Percentiles rank a stretch among this genome's conserved stretches.
These are phyloP conservation scores for Dendrothele bispora DNA, from an alignment of 768 basidiomycete genomes.

Conservation along the genomic window DNA sequence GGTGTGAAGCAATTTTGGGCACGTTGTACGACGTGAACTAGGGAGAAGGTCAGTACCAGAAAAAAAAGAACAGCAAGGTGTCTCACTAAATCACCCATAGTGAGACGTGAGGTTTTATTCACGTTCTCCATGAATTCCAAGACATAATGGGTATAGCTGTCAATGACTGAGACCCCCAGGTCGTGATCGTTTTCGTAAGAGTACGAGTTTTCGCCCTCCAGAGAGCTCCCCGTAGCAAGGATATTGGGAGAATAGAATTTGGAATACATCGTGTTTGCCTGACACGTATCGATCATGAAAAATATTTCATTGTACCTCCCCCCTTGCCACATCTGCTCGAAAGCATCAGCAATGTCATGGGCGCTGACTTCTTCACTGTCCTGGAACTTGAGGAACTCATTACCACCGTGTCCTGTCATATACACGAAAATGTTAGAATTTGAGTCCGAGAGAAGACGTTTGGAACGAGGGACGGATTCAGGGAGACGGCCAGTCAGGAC, in stretches of 20 bases:
- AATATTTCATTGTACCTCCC: constrained; percentile 93
- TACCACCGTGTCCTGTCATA: constrained; percentile 98
- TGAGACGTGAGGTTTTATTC: constrained; percentile 83
- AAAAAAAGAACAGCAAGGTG: neutral
- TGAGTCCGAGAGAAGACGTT: constrained; percentile 89
- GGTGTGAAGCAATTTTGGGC: constrained; percentile 73
- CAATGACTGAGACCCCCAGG: constrained; percentile 94
- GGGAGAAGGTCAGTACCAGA: neutral
- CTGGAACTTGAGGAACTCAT: constrained; percentile 98
- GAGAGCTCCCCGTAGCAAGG: constrained; percentile 85
- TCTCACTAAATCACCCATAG: constrained; percentile 81
- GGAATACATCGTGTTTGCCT: constrained; percentile 94
- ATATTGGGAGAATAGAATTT: constrained; percentile 94
- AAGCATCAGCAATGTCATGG: constrained; percentile 95
- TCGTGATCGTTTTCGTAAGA: constrained; percentile 94
- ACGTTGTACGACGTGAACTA: constrained; percentile 84
- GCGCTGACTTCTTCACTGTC: constrained; percentile 98
- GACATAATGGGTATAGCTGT: constrained; percentile 90
- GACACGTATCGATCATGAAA: constrained; percentile 98
- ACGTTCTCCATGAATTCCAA: constrained; percentile 90
- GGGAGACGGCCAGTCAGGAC: constrained; percentile 73
- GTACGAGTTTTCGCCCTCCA: constrained; percentile 87
- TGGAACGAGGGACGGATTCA: constrained; percentile 83
- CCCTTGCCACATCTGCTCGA: constrained; percentile 99
- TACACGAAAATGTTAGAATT: constrained; percentile 94